Base-by-base conservation (phyloP, 805 yeast genomes). In the Maudiozyma pseudohumilis region DNA sequence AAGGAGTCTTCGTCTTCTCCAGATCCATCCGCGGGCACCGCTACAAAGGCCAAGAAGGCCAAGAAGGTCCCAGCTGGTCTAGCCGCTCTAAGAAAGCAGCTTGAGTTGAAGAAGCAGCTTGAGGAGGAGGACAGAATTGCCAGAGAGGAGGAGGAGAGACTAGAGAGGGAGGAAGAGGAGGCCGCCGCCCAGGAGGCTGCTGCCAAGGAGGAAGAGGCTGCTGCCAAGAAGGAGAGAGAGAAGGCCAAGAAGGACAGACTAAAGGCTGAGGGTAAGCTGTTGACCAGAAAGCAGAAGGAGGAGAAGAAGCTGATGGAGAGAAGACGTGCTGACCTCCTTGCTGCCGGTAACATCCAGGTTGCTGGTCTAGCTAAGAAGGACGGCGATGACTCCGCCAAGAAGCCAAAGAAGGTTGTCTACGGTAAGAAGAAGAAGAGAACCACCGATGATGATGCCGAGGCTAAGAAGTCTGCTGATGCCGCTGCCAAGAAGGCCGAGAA, bases 241-340 rank as follows among this genome's bases (percentile, higher is more conserved):
- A 81, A 73, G 64, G 72, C 73, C 42, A 87, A 82, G 69, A 80
- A 75, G 48, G 98, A 92, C 53, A 89, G 85, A 65, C 75, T 92
- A 60, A 85, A 84, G 65, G 92, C 96, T 25, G 96, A 89, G 64
- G 99, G 99, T 55, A 92, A 92, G 59, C 77, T 80, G 39, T 66
- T 92, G 56, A 83, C 96, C 42, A 92, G 85, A 68, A 89, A 88
- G 59, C 98, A 92, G 70, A 86, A 83, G 64, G 95, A 87, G 62
- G 95, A 87, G 59, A 83, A 84, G 66, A 84, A 78, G 38, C 62
- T 78, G 29, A 74, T 79, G 53, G 96, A 89, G 56, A 82, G 83
- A 59, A 86, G 97, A 66, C 82, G 94, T 61, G 83, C 83, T 47
- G 87, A 80, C 53, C 68, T 89, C 44, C 70, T 89, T 47, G 79